Evolutionary conservation across 2,329 filamentous ascomycete species (phyloP).

Genomic region (Seiridium cupressi): DNA sequence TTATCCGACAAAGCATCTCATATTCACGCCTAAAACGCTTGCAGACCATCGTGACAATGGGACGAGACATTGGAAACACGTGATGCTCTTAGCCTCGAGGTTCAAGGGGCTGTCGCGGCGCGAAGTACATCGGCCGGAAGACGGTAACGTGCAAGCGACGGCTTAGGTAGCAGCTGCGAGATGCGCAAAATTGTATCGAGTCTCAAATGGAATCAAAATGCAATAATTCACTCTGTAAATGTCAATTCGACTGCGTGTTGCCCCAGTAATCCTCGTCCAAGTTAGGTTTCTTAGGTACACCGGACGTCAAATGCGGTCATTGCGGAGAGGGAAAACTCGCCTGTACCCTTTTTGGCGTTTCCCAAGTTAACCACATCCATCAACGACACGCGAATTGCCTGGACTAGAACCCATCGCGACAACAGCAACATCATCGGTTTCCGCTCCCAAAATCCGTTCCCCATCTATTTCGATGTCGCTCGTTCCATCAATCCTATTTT

Average conservation of each 20-base stretch:
- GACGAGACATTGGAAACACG: not conserved
- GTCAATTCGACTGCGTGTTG: not conserved
- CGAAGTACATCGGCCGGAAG: constrained; percentile 1
- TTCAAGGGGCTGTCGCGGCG: not conserved
- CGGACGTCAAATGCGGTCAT: constrained; percentile 6
- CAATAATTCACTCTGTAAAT: not conserved
- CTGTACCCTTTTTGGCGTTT: constrained; percentile 11
- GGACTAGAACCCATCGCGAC: constrained; percentile 51
- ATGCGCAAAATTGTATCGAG: not conserved
- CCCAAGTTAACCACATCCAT: constrained; percentile 29
- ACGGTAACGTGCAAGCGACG: not conserved
- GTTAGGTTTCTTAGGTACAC: not conserved
- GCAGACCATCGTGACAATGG: not conserved
- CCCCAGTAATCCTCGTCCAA: not conserved
- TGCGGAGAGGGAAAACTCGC: constrained; percentile 7
- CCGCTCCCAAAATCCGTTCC: constrained; percentile 34
- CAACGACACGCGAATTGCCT: constrained; percentile 47
- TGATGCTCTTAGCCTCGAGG: constrained; percentile 2
- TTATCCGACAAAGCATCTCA: no score
- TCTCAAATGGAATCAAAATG: not conserved
- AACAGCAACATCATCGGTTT: constrained; percentile 38
- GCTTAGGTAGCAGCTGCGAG: not conserved
- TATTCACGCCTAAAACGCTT: not conserved
- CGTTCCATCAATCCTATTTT: constrained; percentile 50
- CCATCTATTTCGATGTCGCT: constrained; percentile 54